Conservation (phyloP, 2,329 filamentous ascomycete genomes). For the Cryoendolithus antarcticus region DNA sequence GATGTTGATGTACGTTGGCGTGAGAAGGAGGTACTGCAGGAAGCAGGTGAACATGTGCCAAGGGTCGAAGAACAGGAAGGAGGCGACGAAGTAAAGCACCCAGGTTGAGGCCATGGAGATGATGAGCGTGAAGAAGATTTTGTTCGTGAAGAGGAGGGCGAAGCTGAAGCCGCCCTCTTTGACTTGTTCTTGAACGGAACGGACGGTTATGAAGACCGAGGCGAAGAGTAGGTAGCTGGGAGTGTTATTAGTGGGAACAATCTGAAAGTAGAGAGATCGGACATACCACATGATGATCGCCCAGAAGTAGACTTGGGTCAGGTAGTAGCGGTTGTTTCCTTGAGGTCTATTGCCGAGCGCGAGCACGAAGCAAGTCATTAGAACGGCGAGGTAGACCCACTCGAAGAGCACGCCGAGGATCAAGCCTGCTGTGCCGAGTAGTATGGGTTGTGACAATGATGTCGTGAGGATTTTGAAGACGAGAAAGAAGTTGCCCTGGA, state of each 20-base stretch:
- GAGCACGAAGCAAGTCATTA: conserved; percentile 90
- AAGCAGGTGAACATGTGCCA: conserved; percentile 99
- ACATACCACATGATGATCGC: conserved; percentile 79
- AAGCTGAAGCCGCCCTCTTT: conserved; percentile 51
- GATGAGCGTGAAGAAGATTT: conserved; percentile 85
- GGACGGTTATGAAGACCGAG: conserved; percentile 84
- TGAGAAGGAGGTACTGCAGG: conserved; percentile 85
- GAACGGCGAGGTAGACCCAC: conserved; percentile 84
- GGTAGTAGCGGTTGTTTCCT: conserved; percentile 86
- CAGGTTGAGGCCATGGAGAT: conserved; percentile 88
- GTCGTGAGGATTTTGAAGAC: conserved; percentile 94
- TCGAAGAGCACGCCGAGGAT: conserved; percentile 84
- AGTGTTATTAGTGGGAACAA: not conserved
- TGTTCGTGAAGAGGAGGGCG: conserved; percentile 66
- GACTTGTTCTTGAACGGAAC: conserved; percentile 65
- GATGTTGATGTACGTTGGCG: conserved; percentile 94
- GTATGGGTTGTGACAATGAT: conserved; percentile 56
- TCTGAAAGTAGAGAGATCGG: not conserved
- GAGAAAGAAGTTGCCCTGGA: conserved; percentile 83
- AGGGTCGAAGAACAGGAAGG: conserved; percentile 89
- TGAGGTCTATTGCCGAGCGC: conserved; percentile 89
- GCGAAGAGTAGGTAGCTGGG: conserved; percentile 80
- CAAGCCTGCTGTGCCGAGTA: conserved; percentile 65
- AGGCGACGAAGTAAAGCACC: conserved; percentile 81
- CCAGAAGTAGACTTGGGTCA: conserved; percentile 99